Percentiles rank a stretch among this genome's conserved stretches.
Conservation (phyloP, 192 early-diverging fungal genomes). For the Coemansia sp. region DNA sequence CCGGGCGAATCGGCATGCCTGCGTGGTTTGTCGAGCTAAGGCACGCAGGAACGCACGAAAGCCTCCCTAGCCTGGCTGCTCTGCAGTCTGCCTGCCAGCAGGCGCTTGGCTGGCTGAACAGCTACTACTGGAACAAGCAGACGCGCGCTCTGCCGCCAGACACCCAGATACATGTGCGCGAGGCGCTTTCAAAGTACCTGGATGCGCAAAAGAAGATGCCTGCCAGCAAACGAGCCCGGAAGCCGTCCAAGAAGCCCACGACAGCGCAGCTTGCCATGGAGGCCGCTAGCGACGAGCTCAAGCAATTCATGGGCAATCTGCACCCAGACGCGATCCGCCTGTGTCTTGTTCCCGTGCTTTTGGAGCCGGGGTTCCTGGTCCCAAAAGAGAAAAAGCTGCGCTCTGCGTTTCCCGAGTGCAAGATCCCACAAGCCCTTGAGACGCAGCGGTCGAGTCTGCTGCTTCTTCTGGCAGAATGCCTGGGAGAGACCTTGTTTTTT, state of each 20-base stretch:
- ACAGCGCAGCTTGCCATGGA: constrained; percentile 8
- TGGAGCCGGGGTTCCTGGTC: constrained; percentile 58
- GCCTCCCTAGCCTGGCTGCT: constrained; percentile 57
- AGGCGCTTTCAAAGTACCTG: constrained; percentile 25
- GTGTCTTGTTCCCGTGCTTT: constrained; percentile 53
- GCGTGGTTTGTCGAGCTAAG: constrained; percentile 68
- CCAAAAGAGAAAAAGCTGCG: constrained; percentile 58
- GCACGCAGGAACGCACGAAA: constrained; percentile 64
- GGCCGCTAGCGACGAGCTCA: constrained; percentile 23
- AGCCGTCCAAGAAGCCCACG: neutral
- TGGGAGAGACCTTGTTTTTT: constrained; percentile 37
- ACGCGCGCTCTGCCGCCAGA: constrained; percentile 30
- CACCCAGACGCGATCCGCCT: constrained; percentile 49
- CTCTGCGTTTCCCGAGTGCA: constrained; percentile 35
- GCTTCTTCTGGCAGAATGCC: constrained; percentile 38
- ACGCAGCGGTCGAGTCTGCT: constrained; percentile 48
- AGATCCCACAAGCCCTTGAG: constrained; percentile 38
- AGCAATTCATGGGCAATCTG: constrained; percentile 38
- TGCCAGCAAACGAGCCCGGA: constrained; percentile 8
- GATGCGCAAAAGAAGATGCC: neutral
- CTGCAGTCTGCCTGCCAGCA: constrained; percentile 55
- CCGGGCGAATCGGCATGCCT: constrained; percentile 56
- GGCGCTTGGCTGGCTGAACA: constrained; percentile 58
- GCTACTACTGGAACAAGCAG: constrained; percentile 57
- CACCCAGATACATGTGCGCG: constrained; percentile 29